Base-by-base conservation (phyloP, 2,329 filamentous ascomycete genomes). In the Dryadomyces quercus-mongolicae region DNA sequence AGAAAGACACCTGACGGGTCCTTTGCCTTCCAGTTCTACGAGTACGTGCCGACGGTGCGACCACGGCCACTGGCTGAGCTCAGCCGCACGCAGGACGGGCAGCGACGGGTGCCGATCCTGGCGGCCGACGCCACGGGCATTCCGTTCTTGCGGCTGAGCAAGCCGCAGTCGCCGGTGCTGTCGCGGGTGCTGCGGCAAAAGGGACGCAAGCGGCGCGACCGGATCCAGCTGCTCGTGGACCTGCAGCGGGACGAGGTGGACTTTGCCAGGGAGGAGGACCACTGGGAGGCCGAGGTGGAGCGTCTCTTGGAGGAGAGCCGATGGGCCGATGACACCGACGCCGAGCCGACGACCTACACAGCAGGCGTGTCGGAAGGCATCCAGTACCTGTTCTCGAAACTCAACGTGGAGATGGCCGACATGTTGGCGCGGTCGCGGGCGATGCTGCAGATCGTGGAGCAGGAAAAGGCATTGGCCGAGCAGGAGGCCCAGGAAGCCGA, bases 91-190 rank as follows among this genome's bases (percentile, higher is more conserved):
- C 76, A 76, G 10, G 68, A 67, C 9, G 66, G 65, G 1, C 62
- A 62, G 15, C 76, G 84, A 21, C 73, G 76, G 48, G 72, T 88
- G 2, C 86, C 86, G 1, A 68, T 69, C 1, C 63, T 88, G 1
- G 65, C 63, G 42, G 69, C 76, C 36, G 74, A 77, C 4, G 73
- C 81, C 2, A 71, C 74, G 44, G 74, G 73, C 25, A 67, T 82
- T 22, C 79, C 85, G 0, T 85, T 90, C 62, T 65, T 92, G 31
- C 80, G 86, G 40, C 67, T 84, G 47, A 74, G 71, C 58, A 86
- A 85, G 65, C 82, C 82, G 5, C 84, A 90, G 65, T 76, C 83
- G 2, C 63, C 64, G 0, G 67, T 68, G n/a, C 66, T 91, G 20
- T 77, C 74, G n/a, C 69, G 76, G 9, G 73, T 84, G 16, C 61